These are phyloP conservation scores for Saccharomyces hybrid DNA, from an alignment of 1,139 yeast genomes.

Conservation along the genomic window DNA sequence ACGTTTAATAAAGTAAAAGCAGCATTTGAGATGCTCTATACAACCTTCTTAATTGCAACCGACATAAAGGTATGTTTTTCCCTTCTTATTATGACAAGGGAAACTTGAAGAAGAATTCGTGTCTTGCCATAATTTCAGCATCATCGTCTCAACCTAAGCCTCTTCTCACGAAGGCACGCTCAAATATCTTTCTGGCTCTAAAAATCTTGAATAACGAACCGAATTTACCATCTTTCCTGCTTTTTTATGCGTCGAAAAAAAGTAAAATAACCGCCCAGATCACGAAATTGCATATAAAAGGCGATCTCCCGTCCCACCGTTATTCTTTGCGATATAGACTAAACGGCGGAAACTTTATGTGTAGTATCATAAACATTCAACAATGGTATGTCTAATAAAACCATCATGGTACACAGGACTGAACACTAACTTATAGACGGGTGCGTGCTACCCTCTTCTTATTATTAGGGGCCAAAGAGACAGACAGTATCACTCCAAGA, in stretches of 20 bases:
- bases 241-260: background rate
- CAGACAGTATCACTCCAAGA: conserved; percentile 34
- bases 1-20: background rate
- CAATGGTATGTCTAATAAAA: background rate
- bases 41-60: background rate
- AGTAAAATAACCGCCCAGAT: background rate
- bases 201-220: background rate
- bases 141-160: background rate
- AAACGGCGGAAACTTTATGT: too few relatives aligned
- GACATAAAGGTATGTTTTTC: background rate
- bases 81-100: background rate
- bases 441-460: background rate
- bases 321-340: background rate
- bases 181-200: background rate
- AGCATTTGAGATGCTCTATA: background rate
- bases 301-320: background rate
- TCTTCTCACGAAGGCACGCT: background rate
- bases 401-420: background rate
- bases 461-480: conserved; percentile 22
- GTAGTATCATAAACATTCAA: background rate
- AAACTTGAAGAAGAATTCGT: background rate
- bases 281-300: background rate
- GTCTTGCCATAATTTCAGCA: background rate
- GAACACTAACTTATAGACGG: background rate
- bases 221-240: background rate